Evolutionary conservation across 73 alveolate genomes (phyloP), one percentile per base, ranked within the genome.

Genomic region (Paramecium octaurelia): DNA sequence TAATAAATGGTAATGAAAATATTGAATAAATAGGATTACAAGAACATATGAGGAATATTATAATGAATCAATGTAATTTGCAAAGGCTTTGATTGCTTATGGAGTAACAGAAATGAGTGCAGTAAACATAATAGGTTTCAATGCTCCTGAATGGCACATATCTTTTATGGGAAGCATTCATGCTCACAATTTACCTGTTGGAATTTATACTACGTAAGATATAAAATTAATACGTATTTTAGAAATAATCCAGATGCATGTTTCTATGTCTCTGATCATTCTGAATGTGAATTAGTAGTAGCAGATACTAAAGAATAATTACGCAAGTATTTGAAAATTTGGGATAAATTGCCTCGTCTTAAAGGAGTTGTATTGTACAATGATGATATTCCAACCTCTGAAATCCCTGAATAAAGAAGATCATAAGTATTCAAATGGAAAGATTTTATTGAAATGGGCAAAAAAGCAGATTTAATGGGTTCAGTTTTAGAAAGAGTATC

Each of bases 81-180:
- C 98, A 9, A 93, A 94, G 73, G 86, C 96, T 6, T 85, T 96
- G 34, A 93, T 95, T 58, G 92, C 95, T 1, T 43, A 96, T n/a
- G 98, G 98, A 14, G 85, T 96, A 5, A 58, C 90, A 12, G 95
- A 94, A 71, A 70, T 94, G 92, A 76, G 93, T 38, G 50, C 95
- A 8, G 94, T 95, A 5, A 96, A 95, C 88, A 96, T 96, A 40
- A 94, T 96, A 27, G 99, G 99, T 16, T 96, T 91, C 93, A 96
- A 96, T 85, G 92, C 97, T 16, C 98, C 98, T 27, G 96, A 96
- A 50, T 96, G 99, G 99, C 93, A 93, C 36, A 96, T 94, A 21
- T 93, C 98, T 42, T 95, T 93, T 84, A 68, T 71, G 50, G 99
- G 99, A 44, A 73, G 97, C 57, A 93, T 96, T 31, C 43, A 95